phyloP scores from a whole-genome alignment of 2,329 filamentous ascomycete genomes.

The Fusarium cicatricum region DNA sequence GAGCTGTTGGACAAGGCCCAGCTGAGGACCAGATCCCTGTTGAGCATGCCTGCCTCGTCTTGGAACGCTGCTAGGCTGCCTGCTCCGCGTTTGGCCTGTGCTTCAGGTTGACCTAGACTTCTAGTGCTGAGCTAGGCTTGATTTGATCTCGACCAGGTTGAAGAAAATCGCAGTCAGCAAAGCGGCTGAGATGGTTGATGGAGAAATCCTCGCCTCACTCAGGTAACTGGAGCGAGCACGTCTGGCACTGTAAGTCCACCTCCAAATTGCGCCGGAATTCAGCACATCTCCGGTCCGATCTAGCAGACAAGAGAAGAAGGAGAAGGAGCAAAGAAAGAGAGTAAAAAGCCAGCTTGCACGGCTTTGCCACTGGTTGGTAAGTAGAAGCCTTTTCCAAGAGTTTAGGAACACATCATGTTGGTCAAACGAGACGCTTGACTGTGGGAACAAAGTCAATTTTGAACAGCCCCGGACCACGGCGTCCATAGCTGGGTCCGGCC shows the following conservation, averaged over 20 bases:
- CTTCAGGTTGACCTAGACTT: constrained; percentile 27
- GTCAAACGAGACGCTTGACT: constrained; percentile 15
- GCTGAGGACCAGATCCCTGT: constrained; percentile 22
- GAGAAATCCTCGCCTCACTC: neutral
- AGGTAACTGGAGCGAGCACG: neutral
- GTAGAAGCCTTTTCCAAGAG: neutral
- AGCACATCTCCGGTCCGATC: constrained; percentile 19
- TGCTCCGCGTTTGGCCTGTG: constrained; percentile 29
- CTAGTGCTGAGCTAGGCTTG: constrained; percentile 20
- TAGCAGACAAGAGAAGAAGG: neutral
- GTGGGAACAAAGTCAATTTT: constrained; percentile 33
- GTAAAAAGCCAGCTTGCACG: neutral
- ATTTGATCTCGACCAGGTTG: constrained; percentile 1
- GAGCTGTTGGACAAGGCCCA: constrained; percentile 24
- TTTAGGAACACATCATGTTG: constrained; percentile 11
- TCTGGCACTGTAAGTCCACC: neutral
- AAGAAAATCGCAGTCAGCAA: neutral
- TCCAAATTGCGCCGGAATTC: neutral
- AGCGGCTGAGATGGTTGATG: neutral
- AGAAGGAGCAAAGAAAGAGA: neutral
- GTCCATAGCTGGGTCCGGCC: constrained; percentile 36
- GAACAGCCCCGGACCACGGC: constrained; percentile 29
- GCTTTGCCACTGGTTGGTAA: neutral
- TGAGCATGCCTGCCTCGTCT: constrained; percentile 14
- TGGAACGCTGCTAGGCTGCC: constrained; percentile 14